Evolutionary conservation across 768 basidiomycete species (phyloP).

Genomic region (Amanita rimosa): DNA sequence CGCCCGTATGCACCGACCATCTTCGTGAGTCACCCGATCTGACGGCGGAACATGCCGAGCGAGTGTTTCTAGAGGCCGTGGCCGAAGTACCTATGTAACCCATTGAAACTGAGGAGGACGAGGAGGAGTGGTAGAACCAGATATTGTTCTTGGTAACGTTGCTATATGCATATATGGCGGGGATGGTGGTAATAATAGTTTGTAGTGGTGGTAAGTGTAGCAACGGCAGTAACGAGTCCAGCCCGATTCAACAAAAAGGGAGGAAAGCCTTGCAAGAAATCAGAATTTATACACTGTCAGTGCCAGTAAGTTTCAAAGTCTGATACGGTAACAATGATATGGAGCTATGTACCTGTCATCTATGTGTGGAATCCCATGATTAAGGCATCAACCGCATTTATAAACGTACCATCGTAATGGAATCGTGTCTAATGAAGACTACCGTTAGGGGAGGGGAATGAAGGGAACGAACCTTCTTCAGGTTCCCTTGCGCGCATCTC

Average conservation of each 20-base stretch:
- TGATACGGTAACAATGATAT: not conserved
- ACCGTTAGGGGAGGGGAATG: not conserved
- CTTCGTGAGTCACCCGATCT: conserved; percentile 46
- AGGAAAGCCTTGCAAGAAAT: not conserved
- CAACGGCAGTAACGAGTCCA: too few relatives aligned
- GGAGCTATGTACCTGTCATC: too few relatives aligned
- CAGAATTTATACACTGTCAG: not conserved
- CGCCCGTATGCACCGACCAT: conserved; percentile 20
- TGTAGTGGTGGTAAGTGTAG: too few relatives aligned
- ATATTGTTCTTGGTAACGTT: too few relatives aligned
- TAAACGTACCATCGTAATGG: conserved; percentile 67
- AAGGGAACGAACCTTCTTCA: conserved; percentile 57
- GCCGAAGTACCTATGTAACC: not conserved
- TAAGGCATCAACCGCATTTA: not conserved
- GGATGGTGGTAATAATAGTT: too few relatives aligned
- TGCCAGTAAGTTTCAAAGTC: not conserved
- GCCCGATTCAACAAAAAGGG: too few relatives aligned
- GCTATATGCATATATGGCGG: too few relatives aligned
- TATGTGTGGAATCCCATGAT: too few relatives aligned
- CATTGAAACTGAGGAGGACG: not conserved
- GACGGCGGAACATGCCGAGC: conserved; percentile 45
- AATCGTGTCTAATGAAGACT: conserved; percentile 49
- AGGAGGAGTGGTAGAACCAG: not conserved
- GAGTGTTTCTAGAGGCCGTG: conserved; percentile 38
- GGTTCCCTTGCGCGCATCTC: conserved; percentile 65